Evolutionary conservation across 208 protist genomes (phyloP).

Genomic region (Borovskyia barvae): DNA sequence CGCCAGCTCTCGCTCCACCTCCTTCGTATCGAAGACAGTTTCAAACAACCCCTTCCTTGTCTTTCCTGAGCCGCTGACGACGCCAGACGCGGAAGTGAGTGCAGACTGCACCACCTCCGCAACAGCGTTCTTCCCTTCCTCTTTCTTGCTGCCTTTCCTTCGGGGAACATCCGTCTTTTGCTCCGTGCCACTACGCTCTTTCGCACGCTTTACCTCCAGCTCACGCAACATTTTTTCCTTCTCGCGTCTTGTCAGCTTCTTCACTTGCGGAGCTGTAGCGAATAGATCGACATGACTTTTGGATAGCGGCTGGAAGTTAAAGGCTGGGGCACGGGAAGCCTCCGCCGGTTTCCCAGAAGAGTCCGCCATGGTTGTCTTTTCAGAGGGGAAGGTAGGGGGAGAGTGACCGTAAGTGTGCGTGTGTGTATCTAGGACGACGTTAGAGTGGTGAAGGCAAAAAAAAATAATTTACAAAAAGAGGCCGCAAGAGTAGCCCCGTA

Average conservation of each 20-base stretch:
- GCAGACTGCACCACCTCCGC: constrained; percentile 14
- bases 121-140: constrained; percentile 7
- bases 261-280: constrained; percentile 77
- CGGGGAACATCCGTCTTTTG: background rate
- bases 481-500: too few species aligned
- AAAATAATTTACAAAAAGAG: too few species aligned
- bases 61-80: background rate
- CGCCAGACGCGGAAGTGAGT: constrained; percentile 1
- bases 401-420: too few species aligned
- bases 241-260: constrained; percentile 78
- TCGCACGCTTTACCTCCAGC: constrained; percentile 27
- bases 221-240: constrained; percentile 54
- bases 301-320: constrained; percentile 65
- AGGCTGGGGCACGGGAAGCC: constrained; percentile 5
- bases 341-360: background rate
- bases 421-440: too few species aligned
- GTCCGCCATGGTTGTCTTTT: constrained; percentile 7
- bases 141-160: constrained; percentile 7
- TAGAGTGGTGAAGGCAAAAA: too few species aligned
- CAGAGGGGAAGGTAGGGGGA: background rate
- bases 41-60: constrained; percentile 29
- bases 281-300: constrained; percentile 81
- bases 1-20: constrained; percentile 25
- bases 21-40: constrained; percentile 47
- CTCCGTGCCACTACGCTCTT: background rate